A percentile compares a stretch with the other conserved stretches of the same genome.
These are phyloP conservation scores for Penicillium occitanis DNA, from an alignment of 2,329 filamentous ascomycete genomes.

Conservation along the genomic window DNA sequence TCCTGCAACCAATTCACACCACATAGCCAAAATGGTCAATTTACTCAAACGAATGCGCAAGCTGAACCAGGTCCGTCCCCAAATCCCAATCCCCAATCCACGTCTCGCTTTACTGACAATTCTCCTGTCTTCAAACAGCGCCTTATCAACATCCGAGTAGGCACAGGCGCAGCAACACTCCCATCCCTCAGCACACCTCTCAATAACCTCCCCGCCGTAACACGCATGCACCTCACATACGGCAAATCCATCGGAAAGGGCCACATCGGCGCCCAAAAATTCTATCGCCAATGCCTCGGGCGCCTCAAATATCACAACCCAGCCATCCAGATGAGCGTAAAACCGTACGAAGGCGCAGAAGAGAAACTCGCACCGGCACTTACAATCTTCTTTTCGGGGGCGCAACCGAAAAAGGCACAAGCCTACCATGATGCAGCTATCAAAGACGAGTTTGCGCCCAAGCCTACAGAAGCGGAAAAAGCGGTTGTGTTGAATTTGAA, in stretches of 20 bases:
- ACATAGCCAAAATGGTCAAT: constrained; percentile 45
- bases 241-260: constrained; percentile 44
- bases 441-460: constrained; percentile 37
- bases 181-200: constrained; percentile 48
- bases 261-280: constrained; percentile 64
- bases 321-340: constrained; percentile 75
- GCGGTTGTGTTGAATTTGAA: constrained; percentile 41
- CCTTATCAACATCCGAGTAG: constrained; percentile 71
- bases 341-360: constrained; percentile 60
- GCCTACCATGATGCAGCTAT: constrained; percentile 27
- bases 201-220: constrained; percentile 40
- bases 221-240: constrained; percentile 47
- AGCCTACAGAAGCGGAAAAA: constrained; percentile 33
- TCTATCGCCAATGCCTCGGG: constrained; percentile 81
- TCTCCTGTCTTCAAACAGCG: constrained; percentile 47
- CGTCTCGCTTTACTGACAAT: constrained; percentile 30
- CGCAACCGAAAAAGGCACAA: constrained; percentile 30
- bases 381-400: constrained; percentile 45
- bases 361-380: constrained; percentile 37
- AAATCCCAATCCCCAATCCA: constrained; percentile 25
- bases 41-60: constrained; percentile 67
- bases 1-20: neutral
- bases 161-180: constrained; percentile 78
- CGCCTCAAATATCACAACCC: constrained; percentile 96
- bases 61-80: constrained; percentile 61